Percentiles rank a stretch among this genome's conserved stretches.
Evolutionary conservation across 176 grass and related monocot species (phyloP).

Genomic region (Alopecurus myosuroides): DNA sequence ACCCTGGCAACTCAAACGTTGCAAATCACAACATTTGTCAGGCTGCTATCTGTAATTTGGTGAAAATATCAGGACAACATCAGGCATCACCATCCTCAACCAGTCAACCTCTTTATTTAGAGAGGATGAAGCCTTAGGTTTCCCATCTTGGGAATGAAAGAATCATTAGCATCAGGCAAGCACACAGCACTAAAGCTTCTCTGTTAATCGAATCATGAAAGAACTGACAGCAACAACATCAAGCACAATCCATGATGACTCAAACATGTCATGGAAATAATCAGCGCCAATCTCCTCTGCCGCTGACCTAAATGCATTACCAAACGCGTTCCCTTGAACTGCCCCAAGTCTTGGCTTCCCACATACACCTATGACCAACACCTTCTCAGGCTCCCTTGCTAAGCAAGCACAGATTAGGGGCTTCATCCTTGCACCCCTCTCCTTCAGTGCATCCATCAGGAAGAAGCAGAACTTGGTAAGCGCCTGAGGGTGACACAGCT

Average conservation of each 20-base stretch:
- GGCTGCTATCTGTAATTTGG: conserved; percentile 18
- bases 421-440: conserved; percentile 83
- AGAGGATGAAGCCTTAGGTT: neutral
- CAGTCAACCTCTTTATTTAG: conserved; percentile 19
- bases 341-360: conserved; percentile 78
- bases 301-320: conserved; percentile 62
- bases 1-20: neutral
- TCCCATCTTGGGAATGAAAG: conserved; percentile 15
- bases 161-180: neutral
- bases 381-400: conserved; percentile 51
- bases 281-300: conserved; percentile 63
- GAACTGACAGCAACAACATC: conserved; percentile 59
- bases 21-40: conserved; percentile 15
- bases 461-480: conserved; percentile 89
- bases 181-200: conserved; percentile 58
- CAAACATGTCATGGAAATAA: conserved; percentile 85
- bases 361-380: conserved; percentile 76
- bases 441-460: conserved; percentile 83
- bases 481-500: conserved; percentile 70
- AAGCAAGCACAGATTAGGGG: conserved; percentile 70
- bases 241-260: conserved; percentile 89
- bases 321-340: conserved; percentile 77
- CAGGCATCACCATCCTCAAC: neutral
- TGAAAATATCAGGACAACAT: neutral
- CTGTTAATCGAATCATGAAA: conserved; percentile 84